phyloP scores from a whole-genome alignment of 1,284 basidiomycete genomes.

The Stygiomarasmius scandens region DNA sequence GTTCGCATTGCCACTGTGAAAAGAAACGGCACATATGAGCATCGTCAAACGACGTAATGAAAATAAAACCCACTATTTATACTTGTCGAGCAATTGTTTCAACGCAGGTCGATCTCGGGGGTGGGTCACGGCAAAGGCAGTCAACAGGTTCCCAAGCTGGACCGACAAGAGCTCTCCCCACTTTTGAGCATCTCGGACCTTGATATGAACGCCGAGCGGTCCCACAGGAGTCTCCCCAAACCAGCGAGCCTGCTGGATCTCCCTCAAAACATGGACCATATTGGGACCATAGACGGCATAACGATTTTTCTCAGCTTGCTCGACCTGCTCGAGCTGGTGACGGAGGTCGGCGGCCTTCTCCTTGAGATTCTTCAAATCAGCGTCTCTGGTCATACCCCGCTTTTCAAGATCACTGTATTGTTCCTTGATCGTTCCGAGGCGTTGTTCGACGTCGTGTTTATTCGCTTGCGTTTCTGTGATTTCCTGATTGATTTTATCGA shows the following conservation, averaged over 20 bases:
- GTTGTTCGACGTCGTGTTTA: slow-evolving; percentile 28
- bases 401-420: slow-evolving; percentile 30
- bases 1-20: slow-evolving; percentile 38
- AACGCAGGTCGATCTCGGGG: slow-evolving; percentile 67
- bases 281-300: slow-evolving; percentile 67
- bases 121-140: slow-evolving; percentile 80
- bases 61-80: slow-evolving; percentile 54
- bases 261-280: slow-evolving; percentile 60
- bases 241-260: slow-evolving; percentile 65
- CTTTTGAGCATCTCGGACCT: slow-evolving; percentile 64
- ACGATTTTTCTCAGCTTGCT: slow-evolving; percentile 53
- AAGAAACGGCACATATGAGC: neutral
- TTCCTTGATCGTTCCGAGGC: slow-evolving; percentile 29
- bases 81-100: slow-evolving; percentile 58
- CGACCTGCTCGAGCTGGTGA: slow-evolving; percentile 49
- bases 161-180: slow-evolving; percentile 75
- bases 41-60: slow-evolving; percentile 13
- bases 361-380: slow-evolving; percentile 33
- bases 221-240: slow-evolving; percentile 77
- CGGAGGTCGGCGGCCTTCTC: slow-evolving; percentile 45
- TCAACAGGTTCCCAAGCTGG: slow-evolving; percentile 66
- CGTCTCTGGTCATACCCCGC: slow-evolving; percentile 26
- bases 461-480: slow-evolving; percentile 40
- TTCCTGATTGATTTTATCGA: slow-evolving; percentile 43
- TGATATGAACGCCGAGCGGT: slow-evolving; percentile 83